These are phyloP conservation scores for Chromosphaera perkinsii DNA, from an alignment of 208 protist genomes.

Conservation along the genomic window DNA sequence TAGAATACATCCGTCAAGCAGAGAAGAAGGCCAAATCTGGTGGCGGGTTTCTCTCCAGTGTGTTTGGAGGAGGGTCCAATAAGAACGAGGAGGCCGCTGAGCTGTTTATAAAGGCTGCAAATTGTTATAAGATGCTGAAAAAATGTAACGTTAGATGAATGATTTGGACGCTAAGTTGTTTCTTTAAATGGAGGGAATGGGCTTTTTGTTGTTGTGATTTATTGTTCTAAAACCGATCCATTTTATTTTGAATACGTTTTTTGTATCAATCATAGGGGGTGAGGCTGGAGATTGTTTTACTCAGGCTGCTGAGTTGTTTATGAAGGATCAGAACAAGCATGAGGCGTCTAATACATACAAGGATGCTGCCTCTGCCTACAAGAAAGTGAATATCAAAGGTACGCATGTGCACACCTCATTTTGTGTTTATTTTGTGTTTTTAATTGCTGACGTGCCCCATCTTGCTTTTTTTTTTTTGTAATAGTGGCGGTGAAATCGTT, in stretches of 20 bases:
- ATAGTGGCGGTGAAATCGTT: conserved; percentile 24
- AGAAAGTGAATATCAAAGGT: conserved; percentile 1
- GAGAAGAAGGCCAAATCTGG: conserved; percentile 22
- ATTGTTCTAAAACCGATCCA: no score
- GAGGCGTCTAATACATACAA: conserved; percentile 3
- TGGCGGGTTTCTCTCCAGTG: background rate
- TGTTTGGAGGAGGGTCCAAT: conserved; percentile 11
- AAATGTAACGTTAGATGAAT: conserved; percentile 9
- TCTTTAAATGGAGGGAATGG: no score
- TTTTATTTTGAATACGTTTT: no score
- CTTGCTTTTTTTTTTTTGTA: no score
- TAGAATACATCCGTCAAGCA: conserved; percentile 15
- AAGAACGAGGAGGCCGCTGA: conserved; percentile 30
- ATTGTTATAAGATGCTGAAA: conserved; percentile 36
- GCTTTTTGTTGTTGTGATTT: no score
- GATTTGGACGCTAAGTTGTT: no score
- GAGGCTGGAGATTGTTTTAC: conserved; percentile 6
- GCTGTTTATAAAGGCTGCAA: conserved; percentile 21
- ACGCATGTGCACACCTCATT: no score
- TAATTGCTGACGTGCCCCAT: no score
- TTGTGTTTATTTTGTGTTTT: no score
- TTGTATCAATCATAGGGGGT: no score
- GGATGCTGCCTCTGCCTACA: conserved; percentile 20
- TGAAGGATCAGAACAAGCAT: background rate
- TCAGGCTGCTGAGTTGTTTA: background rate